Evolutionary conservation across 202 grass and related monocot genomes (phyloP).

Genomic region (Eragrostis tef): DNA sequence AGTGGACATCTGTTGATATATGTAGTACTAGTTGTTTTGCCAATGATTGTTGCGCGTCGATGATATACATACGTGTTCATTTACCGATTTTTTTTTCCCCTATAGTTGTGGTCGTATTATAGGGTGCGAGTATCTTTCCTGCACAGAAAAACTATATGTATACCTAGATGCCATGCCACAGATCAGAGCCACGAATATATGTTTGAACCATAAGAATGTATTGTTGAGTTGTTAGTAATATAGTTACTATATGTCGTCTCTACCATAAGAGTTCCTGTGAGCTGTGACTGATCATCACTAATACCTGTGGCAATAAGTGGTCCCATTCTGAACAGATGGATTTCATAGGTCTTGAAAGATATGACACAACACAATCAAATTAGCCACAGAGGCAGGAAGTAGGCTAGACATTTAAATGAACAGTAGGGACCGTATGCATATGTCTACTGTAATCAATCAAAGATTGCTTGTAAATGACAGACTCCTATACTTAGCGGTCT

Average conservation of each 20-base stretch:
- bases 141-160: conserved; percentile 6
- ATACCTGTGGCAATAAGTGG: conserved; percentile 5
- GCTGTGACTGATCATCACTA: conserved; percentile 5
- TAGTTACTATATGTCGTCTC: background rate
- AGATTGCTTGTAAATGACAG: background rate
- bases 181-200: conserved; percentile 23
- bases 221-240: conserved; percentile 20
- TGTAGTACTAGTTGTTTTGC: background rate
- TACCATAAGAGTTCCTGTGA: conserved; percentile 11
- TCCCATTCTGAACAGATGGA: background rate
- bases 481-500: background rate
- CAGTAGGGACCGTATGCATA: background rate
- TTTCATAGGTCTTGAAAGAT: conserved; percentile 14
- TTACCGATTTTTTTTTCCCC: conserved; percentile 1
- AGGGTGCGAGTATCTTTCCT: background rate
- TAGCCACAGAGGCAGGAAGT: background rate
- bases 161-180: background rate
- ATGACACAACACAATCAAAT: conserved; percentile 9
- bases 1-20: conserved; percentile 40
- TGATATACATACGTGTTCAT: conserved; percentile 17
- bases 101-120: conserved; percentile 31
- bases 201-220: conserved; percentile 12
- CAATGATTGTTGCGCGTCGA: background rate
- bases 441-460: background rate
- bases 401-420: conserved; percentile 13